These are phyloP conservation scores for Alternaria arbusti DNA, from an alignment of 2,329 filamentous ascomycete species.

Conservation along the genomic window DNA sequence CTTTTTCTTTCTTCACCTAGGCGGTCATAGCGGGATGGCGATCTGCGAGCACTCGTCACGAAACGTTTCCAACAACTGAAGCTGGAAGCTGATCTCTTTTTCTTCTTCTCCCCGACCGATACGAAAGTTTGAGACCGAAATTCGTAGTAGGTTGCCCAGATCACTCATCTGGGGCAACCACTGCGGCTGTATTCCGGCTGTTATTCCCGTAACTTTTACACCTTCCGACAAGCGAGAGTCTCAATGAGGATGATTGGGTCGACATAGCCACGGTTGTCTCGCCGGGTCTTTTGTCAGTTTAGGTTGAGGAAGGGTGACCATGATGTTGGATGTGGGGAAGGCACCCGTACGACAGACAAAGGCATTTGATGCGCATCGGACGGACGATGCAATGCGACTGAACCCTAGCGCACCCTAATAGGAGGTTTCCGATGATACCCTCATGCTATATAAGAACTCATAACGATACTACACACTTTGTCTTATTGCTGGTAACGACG, in stretches of 20 bases:
- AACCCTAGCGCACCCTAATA: slow-evolving; percentile 11
- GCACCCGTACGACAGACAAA: not conserved
- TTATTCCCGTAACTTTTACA: not conserved
- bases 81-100: not conserved
- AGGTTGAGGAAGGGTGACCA: not conserved
- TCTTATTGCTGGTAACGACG: not conserved
- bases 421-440: slow-evolving; percentile 13
- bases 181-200: not conserved
- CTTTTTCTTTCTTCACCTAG: slow-evolving; percentile 6
- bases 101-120: not conserved
- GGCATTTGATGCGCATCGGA: not conserved
- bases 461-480: slow-evolving; percentile 1
- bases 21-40: slow-evolving; percentile 1
- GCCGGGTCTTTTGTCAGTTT: not conserved
- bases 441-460: slow-evolving; percentile 13
- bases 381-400: slow-evolving; percentile 3
- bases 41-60: not conserved
- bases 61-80: not conserved
- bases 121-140: not conserved
- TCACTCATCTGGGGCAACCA: not conserved
- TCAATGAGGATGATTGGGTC: not conserved
- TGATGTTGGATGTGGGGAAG: not conserved
- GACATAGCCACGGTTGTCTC: not conserved
- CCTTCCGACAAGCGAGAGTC: not conserved
- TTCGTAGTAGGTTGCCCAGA: not conserved